Percentiles rank a stretch among this genome's conserved stretches.
Evolutionary conservation across 176 grass and related monocot species (phyloP).

Genomic region (Typha latifolia): DNA sequence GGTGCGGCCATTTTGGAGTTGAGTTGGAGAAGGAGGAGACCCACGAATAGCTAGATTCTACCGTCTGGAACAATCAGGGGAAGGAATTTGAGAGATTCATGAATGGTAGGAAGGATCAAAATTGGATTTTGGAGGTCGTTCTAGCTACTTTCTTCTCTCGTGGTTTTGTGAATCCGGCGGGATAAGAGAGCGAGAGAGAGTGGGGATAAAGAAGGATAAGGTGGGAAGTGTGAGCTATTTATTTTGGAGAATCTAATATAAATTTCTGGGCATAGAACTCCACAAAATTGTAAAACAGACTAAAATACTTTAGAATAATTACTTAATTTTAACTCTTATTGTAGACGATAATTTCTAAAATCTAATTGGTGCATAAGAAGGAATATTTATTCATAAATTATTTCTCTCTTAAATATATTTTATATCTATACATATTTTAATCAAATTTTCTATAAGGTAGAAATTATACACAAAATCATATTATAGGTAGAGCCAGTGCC

Average conservation of each 20-base stretch:
- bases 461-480: too few species aligned
- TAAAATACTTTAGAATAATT: too few species aligned
- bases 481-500: too few species aligned
- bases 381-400: too few species aligned
- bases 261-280: neutral
- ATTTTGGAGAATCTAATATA: neutral
- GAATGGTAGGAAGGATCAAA: neutral
- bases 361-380: too few species aligned
- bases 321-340: too few species aligned
- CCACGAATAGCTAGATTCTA: too few species aligned
- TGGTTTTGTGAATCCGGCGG: neutral
- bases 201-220: neutral
- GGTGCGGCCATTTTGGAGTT: conserved; percentile 22
- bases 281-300: too few species aligned
- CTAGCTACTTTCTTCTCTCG: neutral
- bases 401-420: too few species aligned
- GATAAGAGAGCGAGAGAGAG: neutral
- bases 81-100: neutral
- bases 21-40: neutral
- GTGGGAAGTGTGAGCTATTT: neutral
- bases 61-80: neutral
- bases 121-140: neutral
- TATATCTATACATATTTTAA: too few species aligned
- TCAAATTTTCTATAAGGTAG: too few species aligned
- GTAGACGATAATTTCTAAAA: too few species aligned